Evolutionary conservation across 2,329 filamentous ascomycete genomes (phyloP), one percentile per base, ranked within the genome.

Genomic region (Dothistroma septosporum): DNA sequence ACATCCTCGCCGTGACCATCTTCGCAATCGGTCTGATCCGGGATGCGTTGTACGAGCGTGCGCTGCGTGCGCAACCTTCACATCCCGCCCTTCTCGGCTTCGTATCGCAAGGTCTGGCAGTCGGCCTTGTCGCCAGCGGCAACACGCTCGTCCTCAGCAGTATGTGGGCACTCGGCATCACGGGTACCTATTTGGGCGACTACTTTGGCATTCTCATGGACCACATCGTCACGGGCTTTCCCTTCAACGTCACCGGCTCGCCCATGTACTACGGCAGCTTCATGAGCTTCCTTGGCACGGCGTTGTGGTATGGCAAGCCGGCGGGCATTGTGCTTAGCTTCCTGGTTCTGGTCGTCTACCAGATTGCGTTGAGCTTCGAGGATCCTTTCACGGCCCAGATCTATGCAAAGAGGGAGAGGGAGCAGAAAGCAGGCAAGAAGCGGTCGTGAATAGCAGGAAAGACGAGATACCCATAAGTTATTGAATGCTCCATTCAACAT

Each of bases 161-260:
- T 63, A 97, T 96, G 78, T 97, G 87, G 86, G 89, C 87, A 35
- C 86, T 99, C 46, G 94, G 94, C 60, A 86, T 99, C 71, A 97
- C 92, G 0, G 94, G 94, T 64, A 99, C 94, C 41, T 99, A 97
- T 75, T 82, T 99, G 37, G 94, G 94, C 69, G 94, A 99, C 80
- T 99, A 99, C 82, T 99, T 97, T 74, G 94, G 94, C 69, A 97
- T 97, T 75, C 82, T 99, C 67, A 96, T 97, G 92, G 93, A 97
- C 74, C 80, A 88, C 68, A 93, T 93, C 71, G 92, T 99, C 56
- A 96, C 92, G 12, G 89, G 90, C 14, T 99, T 99, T 75, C 94
- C 94, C 2, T 99, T 99, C 83, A 97, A 90, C 76, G 83, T 97
- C 63, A 92, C 88, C 58, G 85, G 86, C 66, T 89, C 91, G 56